Base-by-base conservation (phyloP, 2,329 filamentous ascomycete species). In the Blastomyces silverae region DNA sequence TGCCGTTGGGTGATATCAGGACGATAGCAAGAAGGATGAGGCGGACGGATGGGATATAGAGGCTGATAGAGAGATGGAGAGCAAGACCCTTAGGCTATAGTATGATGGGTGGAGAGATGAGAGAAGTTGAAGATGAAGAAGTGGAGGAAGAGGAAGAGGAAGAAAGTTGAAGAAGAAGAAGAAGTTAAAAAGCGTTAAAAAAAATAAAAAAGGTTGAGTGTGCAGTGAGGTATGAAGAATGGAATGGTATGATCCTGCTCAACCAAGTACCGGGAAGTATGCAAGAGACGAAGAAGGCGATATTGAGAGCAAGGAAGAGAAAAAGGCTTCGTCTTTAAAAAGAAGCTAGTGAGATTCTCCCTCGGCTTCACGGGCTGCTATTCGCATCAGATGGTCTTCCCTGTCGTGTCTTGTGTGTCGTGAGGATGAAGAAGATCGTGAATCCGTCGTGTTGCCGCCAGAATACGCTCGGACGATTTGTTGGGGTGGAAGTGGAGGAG, bases 401-500 rank as follows among this genome's bases (percentile, higher is more conserved):
- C 5, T 34, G 5, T 34, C 4, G 31, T 34, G 31, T 34, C 31
- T 34, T 34, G 31, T 5, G 31, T 34, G 31, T 34, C 31, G 31
- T 5, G 31, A 34, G 31, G 31, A 31, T 2, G 28, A 31, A 31
- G 28, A 31, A 31, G 28, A 31, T 31, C 28, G n/a, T 31, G 28
- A 31, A 31, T 31, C 4, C 28, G 2, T 31, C 28, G 28, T 31
- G 28, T 31, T 31, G 28, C 28, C 28, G 28, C 28, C 28, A 31
- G 28, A 31, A 31, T 31, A 31, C n/a, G n/a, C n/a, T 31, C 28
- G 28, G 28, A 4, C 28, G 42, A 42, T 61, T 61, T 61, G 58
- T 61, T 61, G 58, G 58, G 58, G 58, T 22, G 37, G 22, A 8
- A 61, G 58, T 61, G 58, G 58, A 60, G 57, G 57, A 15, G 57